Conservation (phyloP, 2,329 filamentous ascomycete species). For the Colletotrichum eleusines region DNA sequence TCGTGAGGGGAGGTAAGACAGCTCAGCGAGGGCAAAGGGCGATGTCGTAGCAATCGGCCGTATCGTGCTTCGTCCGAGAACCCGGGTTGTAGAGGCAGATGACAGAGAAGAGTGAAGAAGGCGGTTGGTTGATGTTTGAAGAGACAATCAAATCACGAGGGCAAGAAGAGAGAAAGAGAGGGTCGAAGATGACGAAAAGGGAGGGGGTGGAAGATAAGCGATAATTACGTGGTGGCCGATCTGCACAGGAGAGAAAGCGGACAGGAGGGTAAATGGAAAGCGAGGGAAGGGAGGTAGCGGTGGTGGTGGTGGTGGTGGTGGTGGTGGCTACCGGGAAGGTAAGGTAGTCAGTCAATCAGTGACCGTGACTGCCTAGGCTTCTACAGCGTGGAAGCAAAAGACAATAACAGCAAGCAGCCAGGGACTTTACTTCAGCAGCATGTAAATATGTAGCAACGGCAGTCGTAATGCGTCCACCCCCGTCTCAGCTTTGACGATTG, state of each 20-base stretch:
- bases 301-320: neutral
- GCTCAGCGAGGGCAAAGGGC: neutral
- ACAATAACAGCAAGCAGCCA: neutral
- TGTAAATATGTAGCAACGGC: no score
- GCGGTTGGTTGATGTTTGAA: conserved; percentile 5
- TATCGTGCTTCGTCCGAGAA: neutral
- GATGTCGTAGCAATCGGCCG: neutral
- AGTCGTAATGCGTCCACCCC: neutral
- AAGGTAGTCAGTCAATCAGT: neutral
- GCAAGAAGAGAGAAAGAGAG: conserved; percentile 5
- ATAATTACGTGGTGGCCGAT: neutral
- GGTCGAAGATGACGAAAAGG: conserved; percentile 15
- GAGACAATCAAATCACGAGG: conserved; percentile 27
- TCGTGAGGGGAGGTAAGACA: neutral
- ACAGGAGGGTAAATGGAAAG: neutral
- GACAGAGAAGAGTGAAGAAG: neutral
- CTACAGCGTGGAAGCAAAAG: neutral
- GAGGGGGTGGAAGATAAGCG: conserved; percentile 4
- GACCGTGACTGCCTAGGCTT: neutral
- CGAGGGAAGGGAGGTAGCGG: neutral
- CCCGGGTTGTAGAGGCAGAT: neutral
- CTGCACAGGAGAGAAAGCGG: conserved; percentile 6
- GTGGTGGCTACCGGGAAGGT: neutral
- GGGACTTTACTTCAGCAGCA: neutral
- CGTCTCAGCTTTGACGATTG: conserved; percentile 40